phyloP scores from a whole-genome alignment of 2,329 filamentous ascomycete species.

The Pestalotiopsis sp. region DNA sequence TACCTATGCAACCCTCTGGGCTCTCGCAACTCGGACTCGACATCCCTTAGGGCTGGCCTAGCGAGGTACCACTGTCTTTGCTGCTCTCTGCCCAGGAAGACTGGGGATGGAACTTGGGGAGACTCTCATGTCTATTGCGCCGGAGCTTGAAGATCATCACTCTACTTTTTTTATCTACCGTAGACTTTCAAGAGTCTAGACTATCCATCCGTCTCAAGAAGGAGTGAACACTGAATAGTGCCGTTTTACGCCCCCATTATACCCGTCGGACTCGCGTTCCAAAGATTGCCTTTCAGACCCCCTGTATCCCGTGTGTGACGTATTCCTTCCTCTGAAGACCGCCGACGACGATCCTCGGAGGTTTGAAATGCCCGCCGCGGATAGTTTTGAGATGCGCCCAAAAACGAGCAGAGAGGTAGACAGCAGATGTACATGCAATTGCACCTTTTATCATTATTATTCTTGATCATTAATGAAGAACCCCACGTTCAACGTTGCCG shows the following conservation, averaged over 20 bases:
- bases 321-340: not conserved
- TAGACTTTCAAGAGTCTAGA: not conserved
- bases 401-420: not conserved
- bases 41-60: not conserved
- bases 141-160: too few relatives aligned
- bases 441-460: too few relatives aligned
- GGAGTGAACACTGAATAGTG: not conserved
- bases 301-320: not conserved
- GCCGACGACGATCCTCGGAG: not conserved
- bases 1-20: not conserved
- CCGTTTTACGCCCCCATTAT: not conserved
- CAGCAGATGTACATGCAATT: not conserved
- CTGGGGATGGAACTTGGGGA: too few relatives aligned
- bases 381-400: not conserved
- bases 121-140: too few relatives aligned
- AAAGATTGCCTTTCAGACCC: not conserved
- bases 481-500: too few relatives aligned
- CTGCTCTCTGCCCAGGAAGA: too few relatives aligned
- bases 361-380: not conserved
- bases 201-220: not conserved
- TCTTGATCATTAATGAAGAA: too few relatives aligned
- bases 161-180: not conserved
- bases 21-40: constrained; percentile 1
- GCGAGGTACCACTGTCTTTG: not conserved
- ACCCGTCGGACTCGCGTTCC: not conserved